Evolutionary conservation across 768 basidiomycete species (phyloP), one percentile per base, ranked within the genome.

Genomic region (Suillus paluster): DNA sequence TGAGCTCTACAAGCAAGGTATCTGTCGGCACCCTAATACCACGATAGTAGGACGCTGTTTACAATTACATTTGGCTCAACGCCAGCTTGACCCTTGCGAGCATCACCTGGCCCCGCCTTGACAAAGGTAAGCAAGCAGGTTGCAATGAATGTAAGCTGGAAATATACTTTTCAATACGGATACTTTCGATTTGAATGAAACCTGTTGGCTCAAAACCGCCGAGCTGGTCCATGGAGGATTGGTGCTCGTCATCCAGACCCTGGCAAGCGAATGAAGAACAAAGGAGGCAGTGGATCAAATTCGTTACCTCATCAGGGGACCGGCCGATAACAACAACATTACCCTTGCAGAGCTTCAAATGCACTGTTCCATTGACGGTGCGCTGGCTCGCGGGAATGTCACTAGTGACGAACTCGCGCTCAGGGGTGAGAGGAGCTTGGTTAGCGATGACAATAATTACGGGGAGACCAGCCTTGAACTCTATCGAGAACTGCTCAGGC

Each of bases 181-280:
- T 98, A 36, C 94, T 94, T 76, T 97, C 93, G 66, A 99, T 98
- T 71, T 91, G 89, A 78, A 99, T 98, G 84, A 99, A 99, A 71
- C 96, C 94, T 34, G 91, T 93, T 21, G 96, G 96, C 79, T 97
- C 94, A 78, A 99, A 99, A 49, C 96, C 97, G 63, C 97, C 97
- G 60, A 98, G 88, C 79, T 97, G 95, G 75, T 99, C 97, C 97
- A 99, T 99, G 58, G 95, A 97, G 12, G 94, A 94, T 78, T 97
- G 86, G 41, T 89, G 89, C 71, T 93, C 95, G 71, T 99, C 97
- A 74, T 99, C 99, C 30, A 99, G 83, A 73, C 93, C 93, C 89
- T 93, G 64, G 2, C 30, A 4, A 17, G 6, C 27, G 17, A 27
- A 5, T 50, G 33, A 54, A 17, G 19, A 42, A 42, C 17, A 30